Evolutionary conservation across 805 yeast genomes (phyloP), one percentile per base, ranked within the genome.

Genomic region (Candida glaebosa): DNA sequence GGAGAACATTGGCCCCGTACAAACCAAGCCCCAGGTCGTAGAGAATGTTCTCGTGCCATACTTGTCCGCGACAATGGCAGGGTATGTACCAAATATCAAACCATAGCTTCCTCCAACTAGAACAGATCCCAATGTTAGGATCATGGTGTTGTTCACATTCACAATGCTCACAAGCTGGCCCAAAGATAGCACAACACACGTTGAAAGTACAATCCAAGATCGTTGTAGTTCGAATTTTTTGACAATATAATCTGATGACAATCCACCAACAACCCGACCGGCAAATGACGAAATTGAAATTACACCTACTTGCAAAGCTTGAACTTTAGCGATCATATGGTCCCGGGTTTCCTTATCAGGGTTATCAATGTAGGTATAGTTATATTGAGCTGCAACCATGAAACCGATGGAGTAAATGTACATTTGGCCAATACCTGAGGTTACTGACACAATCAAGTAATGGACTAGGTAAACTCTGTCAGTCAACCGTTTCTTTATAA

Each of bases 11-110:
- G 88, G 87, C 5, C 90, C 90, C 0, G 88, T 80, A 18, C 89
- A 82, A 12, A 79, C 61, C 31, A 84, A 61, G 0, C 91, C 88
- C 91, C 93, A 85, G 1, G 82, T 71, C 0, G 90, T 82, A 17
- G 88, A 79, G 56, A 83, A 85, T 0, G 79, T 74, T 5, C 63
- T 69, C 0, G 86, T 74, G 2, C 90, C 90, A 62, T 83, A 84
- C 10, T 70, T 65, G 47, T 85, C 95, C 0, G 89, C 89, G 20
- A 84, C 71, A 2, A 83, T 71, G 1, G 90, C 84, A 3, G 95
- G 95, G 56, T 81, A 81, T 0, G 83, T 76, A 0, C 91, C 91
- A 62, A 81, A 84, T 3, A 78, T 60, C 19, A 84, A 67, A 0
- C 95, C 95, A 61, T 82, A 85, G 16, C 86, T 74, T 24, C 71